phyloP scores from a whole-genome alignment of 441 rosid genomes.

The Corymbia calophylla region DNA sequence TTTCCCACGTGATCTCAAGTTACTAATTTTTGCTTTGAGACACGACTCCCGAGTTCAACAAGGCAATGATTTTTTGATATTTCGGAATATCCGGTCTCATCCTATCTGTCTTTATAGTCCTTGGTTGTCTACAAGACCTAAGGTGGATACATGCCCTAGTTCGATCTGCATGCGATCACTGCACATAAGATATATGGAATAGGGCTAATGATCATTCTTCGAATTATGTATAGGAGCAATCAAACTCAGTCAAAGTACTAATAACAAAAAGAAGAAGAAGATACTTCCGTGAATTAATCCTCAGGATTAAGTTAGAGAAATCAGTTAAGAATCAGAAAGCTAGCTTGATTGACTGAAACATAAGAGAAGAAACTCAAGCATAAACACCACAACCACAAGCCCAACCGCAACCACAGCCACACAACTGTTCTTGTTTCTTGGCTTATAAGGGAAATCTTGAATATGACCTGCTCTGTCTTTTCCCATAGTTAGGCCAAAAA shows the following conservation, averaged over 20 bases:
- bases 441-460: neutral
- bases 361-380: neutral
- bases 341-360: neutral
- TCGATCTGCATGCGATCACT: neutral
- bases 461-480: neutral
- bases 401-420: too few relatives aligned
- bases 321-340: neutral
- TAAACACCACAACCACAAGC: neutral
- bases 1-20: neutral
- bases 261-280: neutral
- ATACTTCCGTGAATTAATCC: too few relatives aligned
- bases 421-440: neutral
- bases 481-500: neutral
- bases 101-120: neutral
- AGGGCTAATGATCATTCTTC: neutral
- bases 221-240: neutral
- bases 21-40: neutral
- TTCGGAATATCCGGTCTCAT: neutral
- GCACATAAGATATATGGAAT: neutral
- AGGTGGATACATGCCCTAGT: neutral
- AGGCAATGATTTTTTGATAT: neutral
- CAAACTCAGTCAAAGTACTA: neutral
- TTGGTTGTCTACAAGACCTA: neutral
- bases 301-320: neutral
- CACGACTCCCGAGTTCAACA: neutral